Percentiles rank a stretch among this genome's conserved stretches.
Evolutionary conservation across 371 early-diverging fungal genomes (phyloP).

Genomic region (Mortierella sp.): DNA sequence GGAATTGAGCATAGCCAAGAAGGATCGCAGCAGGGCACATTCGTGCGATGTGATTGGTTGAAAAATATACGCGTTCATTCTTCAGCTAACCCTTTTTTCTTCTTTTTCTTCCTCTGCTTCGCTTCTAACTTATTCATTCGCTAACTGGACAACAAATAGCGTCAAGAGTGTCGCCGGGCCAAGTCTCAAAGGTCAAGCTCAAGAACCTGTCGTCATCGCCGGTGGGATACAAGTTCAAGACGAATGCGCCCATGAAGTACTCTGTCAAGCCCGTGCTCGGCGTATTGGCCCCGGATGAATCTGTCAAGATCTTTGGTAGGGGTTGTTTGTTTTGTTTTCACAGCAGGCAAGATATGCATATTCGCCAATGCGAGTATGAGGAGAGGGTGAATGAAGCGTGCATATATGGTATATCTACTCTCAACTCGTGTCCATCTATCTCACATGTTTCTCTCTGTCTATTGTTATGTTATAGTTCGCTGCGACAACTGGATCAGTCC

Average conservation of each 20-base stretch:
- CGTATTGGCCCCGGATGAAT: slow-evolving; percentile 60
- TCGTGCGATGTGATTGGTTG: slow-evolving; percentile 16
- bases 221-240: slow-evolving; percentile 75
- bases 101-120: not conserved
- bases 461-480: slow-evolving; percentile 21
- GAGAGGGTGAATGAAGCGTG: too few relatives aligned
- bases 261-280: slow-evolving; percentile 72
- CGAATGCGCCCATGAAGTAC: slow-evolving; percentile 73
- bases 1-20: slow-evolving; percentile 16
- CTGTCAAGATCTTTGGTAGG: slow-evolving; percentile 68
- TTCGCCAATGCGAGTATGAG: not conserved
- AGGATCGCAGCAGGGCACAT: slow-evolving; percentile 20
- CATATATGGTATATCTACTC: not conserved
- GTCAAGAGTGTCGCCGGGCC: slow-evolving; percentile 34
- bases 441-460: slow-evolving; percentile 20
- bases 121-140: not conserved
- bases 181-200: slow-evolving; percentile 56
- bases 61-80: slow-evolving; percentile 13
- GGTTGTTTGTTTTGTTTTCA: not conserved
- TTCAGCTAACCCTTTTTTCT: not conserved
- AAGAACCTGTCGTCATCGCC: slow-evolving; percentile 59
- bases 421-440: not conserved
- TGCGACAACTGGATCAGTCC: slow-evolving; percentile 51
- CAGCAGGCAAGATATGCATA: not conserved
- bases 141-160: slow-evolving; percentile 9